phyloP scores from a whole-genome alignment of 306 rosid species.

The Sindora glabra region DNA sequence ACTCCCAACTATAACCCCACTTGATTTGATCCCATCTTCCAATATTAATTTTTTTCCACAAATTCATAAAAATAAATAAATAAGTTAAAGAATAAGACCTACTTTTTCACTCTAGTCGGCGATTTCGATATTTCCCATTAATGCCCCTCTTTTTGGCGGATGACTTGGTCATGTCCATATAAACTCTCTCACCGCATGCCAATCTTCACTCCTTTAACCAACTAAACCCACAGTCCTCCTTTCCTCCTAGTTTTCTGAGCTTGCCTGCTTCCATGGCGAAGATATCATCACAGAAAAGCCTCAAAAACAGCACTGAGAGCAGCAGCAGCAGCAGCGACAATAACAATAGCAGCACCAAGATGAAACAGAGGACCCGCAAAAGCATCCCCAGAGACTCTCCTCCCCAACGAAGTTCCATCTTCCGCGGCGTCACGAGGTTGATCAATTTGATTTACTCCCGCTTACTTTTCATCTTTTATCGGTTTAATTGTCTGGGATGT shows the following conservation, averaged over 20 bases:
- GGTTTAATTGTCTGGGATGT: no score
- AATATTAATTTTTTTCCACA: no score
- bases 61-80: background rate
- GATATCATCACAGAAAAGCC: conserved; percentile 36
- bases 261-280: conserved; percentile 39
- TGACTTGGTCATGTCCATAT: conserved; percentile 30
- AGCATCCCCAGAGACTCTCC: conserved; percentile 59
- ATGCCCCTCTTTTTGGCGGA: conserved; percentile 39
- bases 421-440: conserved; percentile 87
- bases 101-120: conserved; percentile 30
- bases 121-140: conserved; percentile 22
- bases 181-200: background rate
- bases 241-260: background rate
- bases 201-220: conserved; percentile 18
- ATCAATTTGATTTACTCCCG: background rate
- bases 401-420: conserved; percentile 75
- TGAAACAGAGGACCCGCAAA: conserved; percentile 53
- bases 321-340: background rate
- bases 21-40: no score
- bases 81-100: conserved; percentile 14
- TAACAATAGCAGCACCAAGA: background rate
- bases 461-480: background rate
- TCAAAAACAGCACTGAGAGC: conserved; percentile 15
- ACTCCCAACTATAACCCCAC: no score
- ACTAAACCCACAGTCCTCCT: background rate